A percentile compares a stretch with the other conserved stretches of the same genome.
Evolutionary conservation across 2,329 filamentous ascomycete species (phyloP).

Genomic region (Aureobasidium sp.): DNA sequence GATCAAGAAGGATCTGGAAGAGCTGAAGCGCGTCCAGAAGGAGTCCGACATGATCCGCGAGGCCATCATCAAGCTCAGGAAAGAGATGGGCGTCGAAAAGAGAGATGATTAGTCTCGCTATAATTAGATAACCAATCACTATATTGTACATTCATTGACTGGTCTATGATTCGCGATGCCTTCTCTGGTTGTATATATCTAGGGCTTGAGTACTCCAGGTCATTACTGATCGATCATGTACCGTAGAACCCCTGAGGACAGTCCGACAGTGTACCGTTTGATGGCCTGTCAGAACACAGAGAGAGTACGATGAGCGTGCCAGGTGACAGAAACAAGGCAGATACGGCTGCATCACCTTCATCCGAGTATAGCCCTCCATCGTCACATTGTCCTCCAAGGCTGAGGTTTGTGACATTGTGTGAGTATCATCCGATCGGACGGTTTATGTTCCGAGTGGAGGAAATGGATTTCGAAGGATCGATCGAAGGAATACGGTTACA

Average conservation of each 20-base stretch:
- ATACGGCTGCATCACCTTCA: background rate
- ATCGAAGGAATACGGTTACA: background rate
- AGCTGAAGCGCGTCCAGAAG: conserved; percentile 3
- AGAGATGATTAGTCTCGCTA: background rate
- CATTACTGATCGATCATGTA: too few relatives aligned
- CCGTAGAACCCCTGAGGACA: too few relatives aligned
- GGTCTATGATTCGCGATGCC: background rate
- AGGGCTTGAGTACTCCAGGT: background rate
- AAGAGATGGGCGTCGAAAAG: conserved; percentile 6
- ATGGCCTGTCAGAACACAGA: too few relatives aligned
- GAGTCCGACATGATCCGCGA: background rate
- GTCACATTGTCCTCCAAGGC: background rate
- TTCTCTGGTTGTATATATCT: background rate
- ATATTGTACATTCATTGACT: background rate
- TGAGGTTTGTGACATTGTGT: background rate
- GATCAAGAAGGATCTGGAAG: conserved; percentile 4
- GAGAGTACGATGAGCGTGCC: too few relatives aligned
- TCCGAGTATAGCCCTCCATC: background rate
- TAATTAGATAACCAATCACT: background rate
- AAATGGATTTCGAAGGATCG: background rate
- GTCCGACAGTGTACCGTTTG: too few relatives aligned
- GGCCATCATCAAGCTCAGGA: background rate
- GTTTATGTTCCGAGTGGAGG: background rate
- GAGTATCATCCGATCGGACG: background rate
- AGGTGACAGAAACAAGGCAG: background rate